phyloP scores from a whole-genome alignment of 306 rosid genomes.

The Comarum palustre region DNA sequence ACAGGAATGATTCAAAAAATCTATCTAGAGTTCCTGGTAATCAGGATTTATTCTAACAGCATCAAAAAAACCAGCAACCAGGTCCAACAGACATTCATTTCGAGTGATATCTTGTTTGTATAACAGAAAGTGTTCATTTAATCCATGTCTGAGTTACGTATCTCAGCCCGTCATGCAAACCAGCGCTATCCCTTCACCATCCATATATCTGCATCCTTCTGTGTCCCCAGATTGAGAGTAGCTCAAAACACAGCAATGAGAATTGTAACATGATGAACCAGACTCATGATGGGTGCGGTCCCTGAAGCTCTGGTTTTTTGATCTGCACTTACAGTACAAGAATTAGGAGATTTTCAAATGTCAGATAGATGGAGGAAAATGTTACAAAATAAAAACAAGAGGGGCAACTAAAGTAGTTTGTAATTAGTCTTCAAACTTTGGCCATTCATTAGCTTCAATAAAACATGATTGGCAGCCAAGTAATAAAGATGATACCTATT shows the following conservation, averaged over 20 bases:
- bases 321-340: neutral
- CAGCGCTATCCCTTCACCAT: neutral
- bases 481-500: slow-evolving; percentile 7
- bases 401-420: neutral
- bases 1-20: too few relatives aligned
- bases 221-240: neutral
- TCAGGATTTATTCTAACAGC: too few relatives aligned
- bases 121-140: too few relatives aligned
- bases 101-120: too few relatives aligned
- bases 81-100: too few relatives aligned
- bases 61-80: too few relatives aligned
- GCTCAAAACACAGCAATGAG: neutral
- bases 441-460: neutral
- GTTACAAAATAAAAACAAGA: neutral
- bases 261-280: neutral
- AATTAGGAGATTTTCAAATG: neutral
- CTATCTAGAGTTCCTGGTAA: too few relatives aligned
- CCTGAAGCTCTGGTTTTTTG: neutral
- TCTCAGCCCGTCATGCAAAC: neutral
- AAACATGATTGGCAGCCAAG: neutral
- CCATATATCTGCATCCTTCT: neutral
- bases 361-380: neutral
- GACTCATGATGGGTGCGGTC: neutral
- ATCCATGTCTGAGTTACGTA: neutral
- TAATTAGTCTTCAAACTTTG: neutral